Evolutionary conservation across 345 rosid species (phyloP), one percentile per base, ranked within the genome.

Genomic region (Clarkia xantiana): DNA sequence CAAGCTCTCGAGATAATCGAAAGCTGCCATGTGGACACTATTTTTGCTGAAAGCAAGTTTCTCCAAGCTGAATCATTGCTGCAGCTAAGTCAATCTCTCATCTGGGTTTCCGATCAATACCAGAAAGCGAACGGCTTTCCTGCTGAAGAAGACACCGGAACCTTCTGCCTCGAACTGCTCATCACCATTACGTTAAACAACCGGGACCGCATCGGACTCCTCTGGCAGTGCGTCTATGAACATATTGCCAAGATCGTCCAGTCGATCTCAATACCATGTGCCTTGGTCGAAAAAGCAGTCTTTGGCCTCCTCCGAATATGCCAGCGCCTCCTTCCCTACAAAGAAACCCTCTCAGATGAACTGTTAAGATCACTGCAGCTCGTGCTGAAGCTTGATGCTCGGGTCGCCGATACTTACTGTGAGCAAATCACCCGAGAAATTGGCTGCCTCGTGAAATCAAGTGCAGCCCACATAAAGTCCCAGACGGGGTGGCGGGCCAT

Each of bases 121-220:
- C 95, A 80, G 55, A 91, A 86, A 68, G 94, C 93, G 46, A 86
- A 63, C 54, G 77, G 67, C 60, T 81, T 96, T 45, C 87, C 86
- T 6, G 98, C 84, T 67, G 98, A 86, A 61, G 96, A 91, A 67
- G 96, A 91, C 68, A 91, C 98, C 49, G 98, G 93, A 52, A 96
- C 87, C 71, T 91, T 91, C 78, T 91, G 98, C 63, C 75, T 91
- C 51, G 96, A 86, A 66, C 70, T 91, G 77, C 81, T 91, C 49
- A 91, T 91, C 65, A 94, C 96, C 54, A 87, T 86, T 58, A 84
- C 98, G 61, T 77, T 91, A 62, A 91, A 84, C 68, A 86, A 87
- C 73, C 69, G 98, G 60, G 98, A 91, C 68, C 76, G 96, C 70
- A 91, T 91, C 59, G 84, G 57, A 55, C 87, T 86, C 57, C 74